Evolutionary conservation across 371 early-diverging fungal genomes (phyloP).

Genomic region (Parasitella parasitica): DNA sequence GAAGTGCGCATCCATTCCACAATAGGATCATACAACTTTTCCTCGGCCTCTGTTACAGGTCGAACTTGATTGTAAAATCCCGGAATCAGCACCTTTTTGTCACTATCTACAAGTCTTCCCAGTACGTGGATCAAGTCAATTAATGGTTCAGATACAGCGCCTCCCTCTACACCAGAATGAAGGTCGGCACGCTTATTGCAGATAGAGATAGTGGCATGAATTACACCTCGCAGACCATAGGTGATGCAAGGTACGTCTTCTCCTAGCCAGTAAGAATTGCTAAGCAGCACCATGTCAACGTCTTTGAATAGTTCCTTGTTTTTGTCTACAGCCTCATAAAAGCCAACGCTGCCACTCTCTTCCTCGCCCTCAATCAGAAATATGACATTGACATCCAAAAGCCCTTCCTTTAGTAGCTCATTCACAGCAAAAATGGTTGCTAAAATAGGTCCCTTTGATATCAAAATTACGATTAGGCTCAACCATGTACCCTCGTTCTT

Average conservation of each 20-base stretch:
- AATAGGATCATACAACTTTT: conserved; percentile 55
- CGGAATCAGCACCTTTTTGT: conserved; percentile 68
- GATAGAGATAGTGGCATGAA: conserved; percentile 69
- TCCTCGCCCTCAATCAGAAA: conserved; percentile 88
- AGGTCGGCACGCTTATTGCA: conserved; percentile 52
- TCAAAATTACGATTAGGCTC: not conserved
- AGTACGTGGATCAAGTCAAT: conserved; percentile 72
- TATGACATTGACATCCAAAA: conserved; percentile 68
- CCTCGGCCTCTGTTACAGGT: conserved; percentile 51
- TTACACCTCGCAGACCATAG: conserved; percentile 74
- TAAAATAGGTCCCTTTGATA: conserved; percentile 21
- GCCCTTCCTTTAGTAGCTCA: conserved; percentile 63
- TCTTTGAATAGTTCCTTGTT: conserved; percentile 61
- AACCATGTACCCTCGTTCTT: too few species aligned
- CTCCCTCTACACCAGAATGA: conserved; percentile 87
- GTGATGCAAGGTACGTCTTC: conserved; percentile 70
- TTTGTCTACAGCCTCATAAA: conserved; percentile 62
- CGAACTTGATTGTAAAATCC: conserved; percentile 61
- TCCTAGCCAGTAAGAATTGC: conserved; percentile 73
- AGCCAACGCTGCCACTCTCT: conserved; percentile 76
- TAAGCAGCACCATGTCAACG: conserved; percentile 66
- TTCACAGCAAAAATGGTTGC: conserved; percentile 77
- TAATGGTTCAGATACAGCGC: conserved; percentile 78
- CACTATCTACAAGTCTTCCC: conserved; percentile 55
- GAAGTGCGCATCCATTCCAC: conserved; percentile 49